These are phyloP conservation scores for Xerocomellus intermedius DNA, from an alignment of 768 basidiomycete species.

Conservation along the genomic window DNA sequence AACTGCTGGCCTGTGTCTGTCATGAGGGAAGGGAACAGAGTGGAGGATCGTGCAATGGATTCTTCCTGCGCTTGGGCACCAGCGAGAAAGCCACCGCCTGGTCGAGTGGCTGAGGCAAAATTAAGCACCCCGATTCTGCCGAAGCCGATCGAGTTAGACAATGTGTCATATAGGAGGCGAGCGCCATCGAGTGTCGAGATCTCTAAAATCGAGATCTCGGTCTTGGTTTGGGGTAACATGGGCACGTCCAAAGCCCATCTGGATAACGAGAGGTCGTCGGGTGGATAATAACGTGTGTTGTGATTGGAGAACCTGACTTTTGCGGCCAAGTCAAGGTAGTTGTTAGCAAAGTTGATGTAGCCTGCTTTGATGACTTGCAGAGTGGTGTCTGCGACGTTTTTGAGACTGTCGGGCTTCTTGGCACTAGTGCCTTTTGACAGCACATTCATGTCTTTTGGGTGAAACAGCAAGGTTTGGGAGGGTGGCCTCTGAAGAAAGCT, in stretches of 20 bases:
- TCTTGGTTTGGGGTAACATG: conserved; percentile 8
- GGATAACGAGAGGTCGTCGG: conserved; percentile 44
- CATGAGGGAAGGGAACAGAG: conserved; percentile 61
- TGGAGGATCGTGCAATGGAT: conserved; percentile 73
- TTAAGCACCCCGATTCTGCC: conserved; percentile 62
- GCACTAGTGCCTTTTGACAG: neutral
- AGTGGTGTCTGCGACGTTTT: conserved; percentile 52
- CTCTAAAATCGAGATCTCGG: conserved; percentile 51
- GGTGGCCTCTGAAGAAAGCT: neutral
- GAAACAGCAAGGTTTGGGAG: neutral
- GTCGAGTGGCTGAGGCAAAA: conserved; percentile 73
- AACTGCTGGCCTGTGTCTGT: conserved; percentile 55
- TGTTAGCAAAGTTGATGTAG: conserved; percentile 32
- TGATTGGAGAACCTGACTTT: conserved; percentile 35
- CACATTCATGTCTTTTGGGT: neutral
- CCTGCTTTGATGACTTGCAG: conserved; percentile 49
- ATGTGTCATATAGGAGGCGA: conserved; percentile 35
- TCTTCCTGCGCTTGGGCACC: conserved; percentile 82
- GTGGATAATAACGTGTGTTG: conserved; percentile 53
- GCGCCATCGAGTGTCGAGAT: conserved; percentile 65
- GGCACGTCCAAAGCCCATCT: conserved; percentile 39
- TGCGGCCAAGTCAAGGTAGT: conserved; percentile 35
- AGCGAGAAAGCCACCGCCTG: conserved; percentile 72
- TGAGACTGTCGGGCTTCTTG: conserved; percentile 17
- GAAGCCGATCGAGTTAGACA: conserved; percentile 9